Evolutionary conservation across 2,329 filamentous ascomycete genomes (phyloP), one percentile per base, ranked within the genome.

Genomic region (Myriangium duriaei): DNA sequence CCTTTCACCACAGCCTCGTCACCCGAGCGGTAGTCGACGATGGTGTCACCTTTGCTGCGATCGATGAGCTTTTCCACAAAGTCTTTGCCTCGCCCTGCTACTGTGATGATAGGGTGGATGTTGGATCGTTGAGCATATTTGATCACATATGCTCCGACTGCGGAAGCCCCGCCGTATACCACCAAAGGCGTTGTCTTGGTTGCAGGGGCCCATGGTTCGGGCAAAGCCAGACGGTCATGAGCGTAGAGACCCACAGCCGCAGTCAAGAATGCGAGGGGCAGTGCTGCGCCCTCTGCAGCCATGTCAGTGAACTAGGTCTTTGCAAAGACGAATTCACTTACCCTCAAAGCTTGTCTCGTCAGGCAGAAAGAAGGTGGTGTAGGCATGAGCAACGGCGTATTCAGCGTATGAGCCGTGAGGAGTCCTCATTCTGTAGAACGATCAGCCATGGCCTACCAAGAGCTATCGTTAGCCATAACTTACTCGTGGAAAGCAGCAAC

Each of bases 401-500:
- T 79, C 74, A 3, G 74, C 76, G 43, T 68, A 80, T 5, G 61
- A 65, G 2, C 76, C 76, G 24, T 63, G 51, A 0, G 65, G 59
- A 1, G 57, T 56, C 30, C 55, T 47, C 64, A 78, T 75, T 11
- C 34, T 36, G 34, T n/a, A 16, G 7, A n/a, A 11, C 6, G n/a
- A 33, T 33, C 31, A 33, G 31, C 11, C 7, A 26, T n/a, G 7
- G 7, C 7, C n/a, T n/a, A 26, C 7, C 21, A n/a, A 7, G n/a
- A 26, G 21, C 21, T 26, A 44, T 72, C 58, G 39, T 69, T 66
- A 36, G 67, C 7, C 13, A n/a, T 12, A 12, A 11, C n/a, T 3
- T 34, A 36, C 43, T 58, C 53, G 44, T 68, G 64, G 57, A 74
- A 72, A 3, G 67, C 69, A 6, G 68, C 66, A 1, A 76, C 71